phyloP scores from a whole-genome alignment of 1,284 basidiomycete species.

The Tilletia caries region DNA sequence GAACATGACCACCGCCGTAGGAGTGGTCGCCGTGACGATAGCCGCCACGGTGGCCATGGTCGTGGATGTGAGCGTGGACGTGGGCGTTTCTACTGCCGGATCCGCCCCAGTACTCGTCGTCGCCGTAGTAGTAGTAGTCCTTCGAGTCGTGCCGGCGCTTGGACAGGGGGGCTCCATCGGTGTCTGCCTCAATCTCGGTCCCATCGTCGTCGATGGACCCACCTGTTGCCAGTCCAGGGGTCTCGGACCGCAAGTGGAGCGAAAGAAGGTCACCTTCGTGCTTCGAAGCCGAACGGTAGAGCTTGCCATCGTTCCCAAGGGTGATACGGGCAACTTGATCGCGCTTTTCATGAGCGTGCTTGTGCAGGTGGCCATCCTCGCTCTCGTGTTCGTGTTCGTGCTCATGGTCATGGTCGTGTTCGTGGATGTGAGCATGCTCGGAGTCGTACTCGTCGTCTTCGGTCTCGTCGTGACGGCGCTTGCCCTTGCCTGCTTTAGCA shows the following conservation, averaged over 20 bases:
- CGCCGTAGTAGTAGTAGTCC: background rate
- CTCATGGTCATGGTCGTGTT: background rate
- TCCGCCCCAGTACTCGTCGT: conserved; percentile 4
- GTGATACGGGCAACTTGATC: background rate
- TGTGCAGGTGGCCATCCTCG: conserved; percentile 18
- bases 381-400: conserved; percentile 20
- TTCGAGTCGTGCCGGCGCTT: too few relatives aligned
- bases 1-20: background rate
- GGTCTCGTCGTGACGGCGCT: background rate
- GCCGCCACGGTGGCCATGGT: background rate
- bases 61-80: conserved; percentile 14
- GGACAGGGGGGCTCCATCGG: too few relatives aligned
- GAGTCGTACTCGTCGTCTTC: background rate
- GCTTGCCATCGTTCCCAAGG: background rate
- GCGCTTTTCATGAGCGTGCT: conserved; percentile 17
- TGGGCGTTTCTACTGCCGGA: background rate
- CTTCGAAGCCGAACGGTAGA: background rate
- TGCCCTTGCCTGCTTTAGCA: background rate
- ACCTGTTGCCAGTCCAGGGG: too few relatives aligned
- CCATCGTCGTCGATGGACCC: too few relatives aligned
- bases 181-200: too few relatives aligned
- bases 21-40: background rate
- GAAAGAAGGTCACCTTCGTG: conserved; percentile 7
- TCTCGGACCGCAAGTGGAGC: conserved; percentile 6
- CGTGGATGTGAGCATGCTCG: background rate